phyloP scores from a whole-genome alignment of 495 filamentous ascomycete species.

The Podospora tetraspora region DNA sequence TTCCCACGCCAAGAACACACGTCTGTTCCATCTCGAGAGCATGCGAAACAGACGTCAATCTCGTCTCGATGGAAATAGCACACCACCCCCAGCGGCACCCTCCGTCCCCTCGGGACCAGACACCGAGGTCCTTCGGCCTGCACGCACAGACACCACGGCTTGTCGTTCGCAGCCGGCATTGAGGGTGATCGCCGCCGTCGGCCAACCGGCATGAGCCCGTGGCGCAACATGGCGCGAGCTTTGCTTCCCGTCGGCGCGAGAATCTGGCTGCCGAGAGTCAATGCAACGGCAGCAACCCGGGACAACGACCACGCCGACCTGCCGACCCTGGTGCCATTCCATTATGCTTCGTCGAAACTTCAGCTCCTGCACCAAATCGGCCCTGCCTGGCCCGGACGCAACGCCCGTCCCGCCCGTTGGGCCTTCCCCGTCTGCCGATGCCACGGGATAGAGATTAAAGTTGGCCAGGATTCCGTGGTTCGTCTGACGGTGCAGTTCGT shows the following conservation, averaged over 20 bases:
- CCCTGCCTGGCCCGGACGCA: neutral
- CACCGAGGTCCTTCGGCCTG: neutral
- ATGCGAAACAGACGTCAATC: neutral
- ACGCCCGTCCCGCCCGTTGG: neutral
- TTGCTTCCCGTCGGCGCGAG: neutral
- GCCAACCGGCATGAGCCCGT: neutral
- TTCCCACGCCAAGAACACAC: neutral
- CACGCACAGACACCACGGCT: neutral
- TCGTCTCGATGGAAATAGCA: neutral
- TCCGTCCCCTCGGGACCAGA: neutral
- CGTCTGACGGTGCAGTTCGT: neutral
- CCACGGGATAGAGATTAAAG: neutral
- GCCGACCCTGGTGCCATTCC: neutral
- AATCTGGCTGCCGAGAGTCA: neutral
- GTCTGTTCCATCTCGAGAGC: neutral
- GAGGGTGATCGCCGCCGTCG: neutral
- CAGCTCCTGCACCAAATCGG: neutral
- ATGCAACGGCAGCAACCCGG: neutral
- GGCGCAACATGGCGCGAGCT: neutral
- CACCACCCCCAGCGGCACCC: neutral
- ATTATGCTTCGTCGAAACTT: neutral
- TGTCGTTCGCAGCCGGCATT: neutral
- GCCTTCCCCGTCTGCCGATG: neutral
- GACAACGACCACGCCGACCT: neutral
- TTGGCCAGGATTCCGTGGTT: neutral